These are phyloP conservation scores for Vanderwaltozyma polyspora DNA, from an alignment of 805 yeast species.

Conservation along the genomic window DNA sequence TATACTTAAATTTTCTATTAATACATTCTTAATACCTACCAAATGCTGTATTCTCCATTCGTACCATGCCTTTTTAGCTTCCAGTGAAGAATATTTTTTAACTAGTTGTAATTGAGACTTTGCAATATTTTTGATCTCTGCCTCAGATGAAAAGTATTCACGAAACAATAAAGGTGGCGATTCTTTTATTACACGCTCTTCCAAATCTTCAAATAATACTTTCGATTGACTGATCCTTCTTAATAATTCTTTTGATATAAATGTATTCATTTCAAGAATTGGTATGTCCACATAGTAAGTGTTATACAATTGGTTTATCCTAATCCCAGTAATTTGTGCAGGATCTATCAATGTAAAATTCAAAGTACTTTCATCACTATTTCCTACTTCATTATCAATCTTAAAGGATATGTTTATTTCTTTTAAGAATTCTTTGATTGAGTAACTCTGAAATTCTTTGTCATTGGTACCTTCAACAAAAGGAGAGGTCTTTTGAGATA, in stretches of 20 bases:
- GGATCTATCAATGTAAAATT: neutral
- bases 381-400: neutral
- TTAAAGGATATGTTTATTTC: neutral
- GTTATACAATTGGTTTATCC: conserved; percentile 9
- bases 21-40: conserved; percentile 31
- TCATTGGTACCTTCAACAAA: neutral
- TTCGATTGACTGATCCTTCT: conserved; percentile 41
- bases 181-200: conserved; percentile 31
- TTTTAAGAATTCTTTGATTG: neutral
- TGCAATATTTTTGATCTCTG: conserved; percentile 31
- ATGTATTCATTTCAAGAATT: conserved; percentile 35
- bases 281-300: conserved; percentile 21
- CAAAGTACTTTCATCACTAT: neutral
- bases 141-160: conserved; percentile 35
- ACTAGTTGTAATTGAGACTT: conserved; percentile 39
- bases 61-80: conserved; percentile 49
- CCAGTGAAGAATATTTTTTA: conserved; percentile 40
- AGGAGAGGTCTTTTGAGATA: no score
- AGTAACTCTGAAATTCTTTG: neutral
- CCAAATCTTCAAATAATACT: conserved; percentile 35
- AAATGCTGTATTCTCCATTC: conserved; percentile 48
- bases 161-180: conserved; percentile 46
- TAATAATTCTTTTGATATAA: conserved; percentile 43
- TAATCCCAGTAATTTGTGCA: conserved; percentile 2
- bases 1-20: conserved; percentile 18